Percentiles rank a stretch among this genome's conserved stretches.
These are phyloP conservation scores for Larix sibirica DNA, from an alignment of 83 land plant species.

Conservation along the genomic window DNA sequence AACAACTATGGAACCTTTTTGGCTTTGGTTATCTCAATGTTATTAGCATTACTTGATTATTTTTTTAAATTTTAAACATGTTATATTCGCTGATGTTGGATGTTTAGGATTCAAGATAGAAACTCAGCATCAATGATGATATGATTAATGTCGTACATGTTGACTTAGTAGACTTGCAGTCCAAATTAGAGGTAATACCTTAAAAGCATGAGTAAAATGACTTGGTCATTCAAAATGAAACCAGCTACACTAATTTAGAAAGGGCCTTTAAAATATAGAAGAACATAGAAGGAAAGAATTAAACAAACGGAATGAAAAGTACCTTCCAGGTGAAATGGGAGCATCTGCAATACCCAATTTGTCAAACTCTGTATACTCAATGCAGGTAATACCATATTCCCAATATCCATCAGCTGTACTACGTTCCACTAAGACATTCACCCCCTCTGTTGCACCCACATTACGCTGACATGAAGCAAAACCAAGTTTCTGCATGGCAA, in stretches of 20 bases:
- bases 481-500: constrained; percentile 83
- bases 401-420: constrained; percentile 71
- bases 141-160: too few relatives aligned
- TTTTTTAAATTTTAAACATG: not conserved
- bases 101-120: not conserved
- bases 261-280: not conserved
- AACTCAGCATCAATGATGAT: too few relatives aligned
- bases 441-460: constrained; percentile 95
- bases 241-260: not conserved
- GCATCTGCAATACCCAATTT: constrained; percentile 77
- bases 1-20: not conserved
- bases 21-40: not conserved
- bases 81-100: not conserved
- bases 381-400: constrained; percentile 89
- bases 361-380: constrained; percentile 98
- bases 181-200: not conserved
- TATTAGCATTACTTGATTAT: not conserved
- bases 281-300: not conserved
- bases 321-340: constrained; percentile 67
- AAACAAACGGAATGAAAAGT: constrained; percentile 2
- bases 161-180: not conserved
- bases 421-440: constrained; percentile 89
- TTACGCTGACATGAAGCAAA: constrained; percentile 93
- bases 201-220: not conserved
- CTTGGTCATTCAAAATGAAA: not conserved